phyloP scores from a whole-genome alignment of 768 basidiomycete genomes.

The Mycena kentingensis region DNA sequence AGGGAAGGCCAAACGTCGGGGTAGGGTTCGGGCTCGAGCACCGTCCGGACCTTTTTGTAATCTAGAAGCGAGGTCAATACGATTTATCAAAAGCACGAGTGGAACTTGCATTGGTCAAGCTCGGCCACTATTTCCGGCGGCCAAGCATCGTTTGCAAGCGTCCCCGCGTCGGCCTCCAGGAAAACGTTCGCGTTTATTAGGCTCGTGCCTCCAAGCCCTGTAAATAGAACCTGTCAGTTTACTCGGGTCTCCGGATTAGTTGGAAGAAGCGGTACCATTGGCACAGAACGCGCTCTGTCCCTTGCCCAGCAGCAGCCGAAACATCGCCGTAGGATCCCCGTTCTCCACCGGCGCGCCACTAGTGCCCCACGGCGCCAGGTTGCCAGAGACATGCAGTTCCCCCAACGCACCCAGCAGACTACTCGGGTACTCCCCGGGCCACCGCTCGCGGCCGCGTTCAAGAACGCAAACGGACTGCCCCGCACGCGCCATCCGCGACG shows the following conservation, averaged over 20 bases:
- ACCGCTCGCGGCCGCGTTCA: conserved; percentile 23
- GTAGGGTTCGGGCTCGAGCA: conserved; percentile 23
- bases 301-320: conserved; percentile 21
- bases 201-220: conserved; percentile 24
- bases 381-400: conserved; percentile 22
- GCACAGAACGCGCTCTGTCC: conserved; percentile 25
- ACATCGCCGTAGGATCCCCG: conserved; percentile 16
- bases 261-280: conserved; percentile 15
- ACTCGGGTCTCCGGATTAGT: neutral
- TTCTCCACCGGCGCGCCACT: conserved; percentile 12
- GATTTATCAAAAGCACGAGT: neutral
- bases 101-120: conserved; percentile 20
- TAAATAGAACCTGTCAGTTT: too few relatives aligned
- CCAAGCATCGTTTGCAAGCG: conserved; percentile 17
- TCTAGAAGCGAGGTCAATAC: conserved; percentile 6
- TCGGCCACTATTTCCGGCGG: conserved; percentile 17
- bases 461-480: conserved; percentile 22
- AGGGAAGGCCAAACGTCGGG: conserved; percentile 21
- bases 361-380: conserved; percentile 4
- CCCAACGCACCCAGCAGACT: conserved; percentile 5
- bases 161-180: conserved; percentile 20
- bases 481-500: conserved; percentile 22
- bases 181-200: conserved; percentile 26
- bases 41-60: conserved; percentile 17
- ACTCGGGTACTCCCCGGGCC: conserved; percentile 25